A percentile compares a stretch with the other conserved stretches of the same genome.
phyloP scores from a whole-genome alignment of 1,284 basidiomycete species.

The Tremellales sp. region DNA sequence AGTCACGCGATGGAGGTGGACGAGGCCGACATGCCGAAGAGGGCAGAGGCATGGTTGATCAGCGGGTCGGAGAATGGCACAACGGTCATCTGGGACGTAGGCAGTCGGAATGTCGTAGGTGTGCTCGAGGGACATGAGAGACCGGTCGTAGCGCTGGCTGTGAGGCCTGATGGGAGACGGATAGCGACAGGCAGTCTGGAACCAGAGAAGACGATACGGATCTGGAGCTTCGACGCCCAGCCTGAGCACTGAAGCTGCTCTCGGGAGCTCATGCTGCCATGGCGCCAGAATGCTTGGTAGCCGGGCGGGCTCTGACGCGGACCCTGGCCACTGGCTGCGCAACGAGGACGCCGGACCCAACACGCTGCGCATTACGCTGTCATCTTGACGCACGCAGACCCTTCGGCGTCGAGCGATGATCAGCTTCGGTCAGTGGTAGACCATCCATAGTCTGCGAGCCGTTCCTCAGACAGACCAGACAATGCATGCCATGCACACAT shows the following conservation, averaged over 20 bases:
- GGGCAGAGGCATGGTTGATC: constrained; percentile 57
- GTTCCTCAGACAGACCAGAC: not conserved
- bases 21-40: not conserved
- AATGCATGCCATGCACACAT: not conserved
- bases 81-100: constrained; percentile 86
- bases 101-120: constrained; percentile 70
- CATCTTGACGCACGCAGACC: not conserved
- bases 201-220: constrained; percentile 70
- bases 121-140: constrained; percentile 56
- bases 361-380: not conserved
- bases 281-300: no score
- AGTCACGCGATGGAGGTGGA: constrained; percentile 4
- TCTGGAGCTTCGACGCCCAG: constrained; percentile 81
- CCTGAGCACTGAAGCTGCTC: constrained; percentile 4
- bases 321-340: no score
- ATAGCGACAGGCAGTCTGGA: constrained; percentile 81
- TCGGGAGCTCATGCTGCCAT: not conserved
- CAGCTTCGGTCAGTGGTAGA: not conserved
- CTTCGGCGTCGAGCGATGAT: not conserved
- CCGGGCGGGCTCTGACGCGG: not conserved
- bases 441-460: not conserved
- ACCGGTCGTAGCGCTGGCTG: constrained; percentile 43
- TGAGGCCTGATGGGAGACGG: constrained; percentile 58
- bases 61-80: constrained; percentile 88
- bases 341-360: not conserved